Evolutionary conservation across 1,284 basidiomycete genomes (phyloP), one percentile per base, ranked within the genome.

Genomic region (Golubevia pallescens): DNA sequence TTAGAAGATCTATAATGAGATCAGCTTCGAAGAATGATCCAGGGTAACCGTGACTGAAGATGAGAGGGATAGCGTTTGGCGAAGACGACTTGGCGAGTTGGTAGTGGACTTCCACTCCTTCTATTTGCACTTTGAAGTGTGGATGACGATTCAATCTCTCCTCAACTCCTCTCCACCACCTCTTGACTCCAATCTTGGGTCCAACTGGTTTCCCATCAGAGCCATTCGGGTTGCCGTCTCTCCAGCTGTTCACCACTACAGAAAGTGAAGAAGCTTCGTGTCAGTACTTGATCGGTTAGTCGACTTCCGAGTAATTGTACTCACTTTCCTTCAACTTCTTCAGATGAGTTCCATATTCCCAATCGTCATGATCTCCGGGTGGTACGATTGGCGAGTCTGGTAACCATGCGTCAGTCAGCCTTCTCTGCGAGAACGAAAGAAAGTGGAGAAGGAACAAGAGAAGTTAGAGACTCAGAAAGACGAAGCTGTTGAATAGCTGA

Each of bases 21-120:
- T 62, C 64, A 1, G 38, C 74, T 34, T 78, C 77, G 3, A 68
- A 65, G 53, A 78, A 78, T 38, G 66, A 72, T 2, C 77, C 77
- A 0, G 77, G 77, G 75, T 75, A 79, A 19, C 77, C 77, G 54
- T 79, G 77, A 13, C 62, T 64, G 54, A 77, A 77, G 67, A 80
- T 71, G 53, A 80, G 60, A 2, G 77, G 77, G 20, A 80, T 76
- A 2, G 74, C 74, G n/a, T 70, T 66, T 0, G 73, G 16, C 2
- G 62, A 4, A 1, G 60, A 13, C 1, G 75, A 67, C 21, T 67
- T 70, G 57, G 66, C 65, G n/a, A 69, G 63, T 62, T 74, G 71
- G 32, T 70, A 80, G 61, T 80, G 77, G n/a, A 80, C 58, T 1
- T 69, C 38, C 14, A 75, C 54, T 1, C 71, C 72, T 53, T 80